These are phyloP conservation scores for Coffea humblotiana DNA, from an alignment of 305 asterid genomes.

Conservation along the genomic window DNA sequence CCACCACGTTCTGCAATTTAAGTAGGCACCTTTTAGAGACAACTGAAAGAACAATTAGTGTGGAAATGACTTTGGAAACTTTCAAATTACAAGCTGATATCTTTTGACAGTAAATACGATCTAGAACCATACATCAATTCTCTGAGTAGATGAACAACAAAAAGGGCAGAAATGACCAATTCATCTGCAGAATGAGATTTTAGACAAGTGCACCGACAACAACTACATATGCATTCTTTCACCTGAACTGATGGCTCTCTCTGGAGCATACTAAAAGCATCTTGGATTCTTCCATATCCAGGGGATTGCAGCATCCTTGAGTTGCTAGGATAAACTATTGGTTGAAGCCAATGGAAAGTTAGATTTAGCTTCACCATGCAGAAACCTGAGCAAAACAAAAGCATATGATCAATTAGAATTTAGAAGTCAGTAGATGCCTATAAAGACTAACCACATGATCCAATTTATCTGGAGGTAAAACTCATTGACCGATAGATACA, in stretches of 20 bases:
- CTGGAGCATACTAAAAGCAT: constrained; percentile 48
- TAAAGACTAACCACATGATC: background rate
- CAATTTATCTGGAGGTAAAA: background rate
- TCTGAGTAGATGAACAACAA: background rate
- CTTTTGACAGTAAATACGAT: background rate
- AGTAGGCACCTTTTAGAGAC: constrained; percentile 4
- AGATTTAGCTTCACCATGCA: constrained; percentile 29
- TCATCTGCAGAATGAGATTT: background rate
- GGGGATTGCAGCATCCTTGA: constrained; percentile 35
- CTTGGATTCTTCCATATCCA: constrained; percentile 37
- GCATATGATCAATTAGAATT: background rate
- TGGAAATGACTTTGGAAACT: background rate
- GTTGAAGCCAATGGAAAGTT: constrained; percentile 27
- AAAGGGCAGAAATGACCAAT: too few relatives aligned
- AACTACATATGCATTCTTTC: background rate
- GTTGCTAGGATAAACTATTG: constrained; percentile 16
- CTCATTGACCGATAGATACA: background rate
- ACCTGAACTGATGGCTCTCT: constrained; percentile 54
- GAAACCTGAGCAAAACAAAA: constrained; percentile 37
- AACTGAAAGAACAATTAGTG: background rate
- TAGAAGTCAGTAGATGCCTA: background rate
- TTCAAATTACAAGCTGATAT: background rate
- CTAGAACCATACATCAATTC: background rate
- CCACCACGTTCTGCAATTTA: constrained; percentile 44
- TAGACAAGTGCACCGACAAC: background rate